Evolutionary conservation across 257 asterid species (phyloP), one percentile per base, ranked within the genome.

Genomic region (Cynanchum wilfordii): DNA sequence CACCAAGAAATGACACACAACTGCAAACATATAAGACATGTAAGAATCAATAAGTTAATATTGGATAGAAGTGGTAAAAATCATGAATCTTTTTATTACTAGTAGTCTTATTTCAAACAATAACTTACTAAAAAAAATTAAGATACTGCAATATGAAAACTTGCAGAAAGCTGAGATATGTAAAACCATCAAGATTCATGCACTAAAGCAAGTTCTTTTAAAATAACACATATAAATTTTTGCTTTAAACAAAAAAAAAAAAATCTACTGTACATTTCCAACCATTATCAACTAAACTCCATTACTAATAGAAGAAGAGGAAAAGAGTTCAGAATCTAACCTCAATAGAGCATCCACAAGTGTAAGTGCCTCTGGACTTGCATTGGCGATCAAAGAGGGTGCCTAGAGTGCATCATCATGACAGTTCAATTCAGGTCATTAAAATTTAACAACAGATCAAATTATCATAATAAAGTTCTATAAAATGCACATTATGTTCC

Each of bases 341-440:
- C 98, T 88, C 83, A 92, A 83, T 76, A 92, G 82, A 68, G 90
- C 86, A 83, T 92, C 92, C 71, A 86, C 86, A 58, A 92, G 82
- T 24, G 76, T 78, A 81, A 90, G 86, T 75, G 96, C 94, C 84
- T 92, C 96, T 17, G 84, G 57, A 78, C 84, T 86, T 71, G 92
- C 92, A 79, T 90, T 85, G 82, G 83, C 77, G 79, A 92, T 82
- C 76, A 90, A 83, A 82, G 82, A 83, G 63, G 94, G 98, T 49
- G 88, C 96, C 98, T 92, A 77, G 54, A 73, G 81, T 55, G 79
- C 76, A 86, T 69, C 77, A 71, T 64, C 59, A 42, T 64, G 66
- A 78, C 38, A 71, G 36, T 36, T 40, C 55, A 67, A 17, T 22
- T 50, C 36, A 69, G 63, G 33, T 51, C 62, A 40, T 57, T 22